These are phyloP conservation scores for Paspalum notatum DNA, from an alignment of 176 grass and related monocot genomes.

Conservation along the genomic window DNA sequence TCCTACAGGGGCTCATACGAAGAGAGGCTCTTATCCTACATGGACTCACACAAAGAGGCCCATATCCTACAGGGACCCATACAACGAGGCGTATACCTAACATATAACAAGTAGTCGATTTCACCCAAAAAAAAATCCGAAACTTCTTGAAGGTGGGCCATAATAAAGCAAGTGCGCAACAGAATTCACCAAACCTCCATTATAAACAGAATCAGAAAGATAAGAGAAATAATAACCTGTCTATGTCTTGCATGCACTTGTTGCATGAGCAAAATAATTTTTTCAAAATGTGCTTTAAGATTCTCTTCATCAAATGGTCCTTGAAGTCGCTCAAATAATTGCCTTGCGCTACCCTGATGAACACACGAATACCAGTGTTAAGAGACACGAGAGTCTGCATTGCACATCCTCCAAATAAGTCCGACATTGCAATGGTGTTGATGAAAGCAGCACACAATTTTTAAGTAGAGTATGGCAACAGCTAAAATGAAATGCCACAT, in stretches of 20 bases:
- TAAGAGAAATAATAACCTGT: slow-evolving; percentile 66
- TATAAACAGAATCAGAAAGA: slow-evolving; percentile 4
- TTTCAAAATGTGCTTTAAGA: slow-evolving; percentile 89
- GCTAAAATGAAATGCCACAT: slow-evolving; percentile 34
- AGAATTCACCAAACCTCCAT: background rate
- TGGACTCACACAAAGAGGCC: no score
- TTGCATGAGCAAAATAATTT: slow-evolving; percentile 75
- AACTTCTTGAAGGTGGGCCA: background rate
- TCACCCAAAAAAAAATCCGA: background rate
- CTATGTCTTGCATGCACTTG: slow-evolving; percentile 60
- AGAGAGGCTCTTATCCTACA: no score
- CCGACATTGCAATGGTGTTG: background rate
- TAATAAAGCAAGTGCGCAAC: slow-evolving; percentile 18
- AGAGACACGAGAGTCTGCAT: background rate
- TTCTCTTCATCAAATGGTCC: slow-evolving; percentile 87
- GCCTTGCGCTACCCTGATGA: slow-evolving; percentile 84
- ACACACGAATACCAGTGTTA: slow-evolving; percentile 35
- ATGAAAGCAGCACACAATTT: background rate
- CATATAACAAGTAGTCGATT: slow-evolving; percentile 6
- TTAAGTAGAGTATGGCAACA: background rate
- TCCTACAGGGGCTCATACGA: no score
- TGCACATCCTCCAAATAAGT: slow-evolving; percentile 17
- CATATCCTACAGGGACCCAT: no score
- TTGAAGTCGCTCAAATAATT: slow-evolving; percentile 90
- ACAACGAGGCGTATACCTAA: no score